A percentile compares a stretch with the other conserved stretches of the same genome.
phyloP scores from a whole-genome alignment of 108 stramenopile genomes.

The Mediolabrus comicus region DNA sequence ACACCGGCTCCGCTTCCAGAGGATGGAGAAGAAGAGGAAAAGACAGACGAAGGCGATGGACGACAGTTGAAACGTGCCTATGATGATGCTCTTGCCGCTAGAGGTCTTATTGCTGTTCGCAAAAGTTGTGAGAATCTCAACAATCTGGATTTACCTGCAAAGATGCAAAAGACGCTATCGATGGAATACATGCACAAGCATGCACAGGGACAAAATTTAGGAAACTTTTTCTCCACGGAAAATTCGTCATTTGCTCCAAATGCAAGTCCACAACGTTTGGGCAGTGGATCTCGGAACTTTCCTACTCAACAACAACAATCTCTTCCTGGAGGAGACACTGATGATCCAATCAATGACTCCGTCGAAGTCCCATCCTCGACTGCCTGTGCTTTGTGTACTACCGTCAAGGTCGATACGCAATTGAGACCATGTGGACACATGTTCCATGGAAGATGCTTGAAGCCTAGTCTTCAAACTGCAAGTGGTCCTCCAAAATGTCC shows the following conservation, averaged over 20 bases:
- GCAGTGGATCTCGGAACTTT: constrained; percentile 16
- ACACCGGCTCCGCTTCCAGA: constrained; percentile 40
- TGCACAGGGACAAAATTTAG: constrained; percentile 46
- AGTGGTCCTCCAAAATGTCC: constrained; percentile 80
- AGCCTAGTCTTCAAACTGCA: constrained; percentile 74
- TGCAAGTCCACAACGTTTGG: constrained; percentile 2
- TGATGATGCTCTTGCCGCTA: constrained; percentile 87
- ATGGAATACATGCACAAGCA: constrained; percentile 81
- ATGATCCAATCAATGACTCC: constrained; percentile 18
- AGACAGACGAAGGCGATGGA: constrained; percentile 35
- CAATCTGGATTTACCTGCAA: constrained; percentile 82
- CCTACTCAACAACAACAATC: constrained; percentile 22
- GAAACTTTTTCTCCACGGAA: constrained; percentile 44
- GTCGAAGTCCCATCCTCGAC: constrained; percentile 83
- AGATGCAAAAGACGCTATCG: constrained; percentile 84
- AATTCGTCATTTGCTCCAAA: constrained; percentile 37
- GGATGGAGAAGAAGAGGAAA: constrained; percentile 16
- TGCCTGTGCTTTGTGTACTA: constrained; percentile 70
- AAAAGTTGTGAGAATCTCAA: constrained; percentile 83
- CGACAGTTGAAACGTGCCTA: constrained; percentile 82
- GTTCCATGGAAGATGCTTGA: constrained; percentile 89
- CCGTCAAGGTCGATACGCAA: constrained; percentile 85
- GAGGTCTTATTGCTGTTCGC: constrained; percentile 86
- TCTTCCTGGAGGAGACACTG: neutral
- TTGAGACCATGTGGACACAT: constrained; percentile 89